Evolutionary conservation across 805 yeast genomes (phyloP).

Genomic region (Candida rishiriensis): DNA sequence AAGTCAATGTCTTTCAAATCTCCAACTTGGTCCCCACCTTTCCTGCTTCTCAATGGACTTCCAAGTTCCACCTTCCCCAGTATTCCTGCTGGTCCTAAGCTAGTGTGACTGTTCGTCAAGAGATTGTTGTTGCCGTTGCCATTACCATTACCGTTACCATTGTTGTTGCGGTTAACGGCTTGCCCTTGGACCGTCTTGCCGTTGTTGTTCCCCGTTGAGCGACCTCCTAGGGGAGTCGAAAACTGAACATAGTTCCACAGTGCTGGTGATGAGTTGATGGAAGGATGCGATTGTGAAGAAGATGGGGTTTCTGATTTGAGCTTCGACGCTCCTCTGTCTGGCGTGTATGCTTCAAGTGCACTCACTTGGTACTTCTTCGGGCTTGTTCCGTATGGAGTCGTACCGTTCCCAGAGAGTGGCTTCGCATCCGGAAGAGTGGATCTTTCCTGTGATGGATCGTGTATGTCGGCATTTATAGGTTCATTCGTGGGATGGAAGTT

Average conservation of each 20-base stretch:
- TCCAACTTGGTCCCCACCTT: conserved; percentile 28
- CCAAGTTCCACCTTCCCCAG: conserved; percentile 23
- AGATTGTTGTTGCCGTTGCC: conserved; percentile 13
- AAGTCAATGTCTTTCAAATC: conserved; percentile 45
- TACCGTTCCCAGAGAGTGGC: background rate
- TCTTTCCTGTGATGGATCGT: conserved; percentile 14
- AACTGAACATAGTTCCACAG: conserved; percentile 91
- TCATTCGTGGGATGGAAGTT: conserved; percentile 11
- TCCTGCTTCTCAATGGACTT: conserved; percentile 26
- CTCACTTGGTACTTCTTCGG: conserved; percentile 41
- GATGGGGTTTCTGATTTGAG: conserved; percentile 24
- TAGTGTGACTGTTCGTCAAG: conserved; percentile 32
- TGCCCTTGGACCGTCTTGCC: conserved; percentile 1
- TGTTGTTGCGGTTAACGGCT: conserved; percentile 5
- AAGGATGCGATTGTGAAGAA: conserved; percentile 34
- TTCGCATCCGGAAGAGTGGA: conserved; percentile 4
- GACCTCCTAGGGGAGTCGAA: conserved; percentile 32
- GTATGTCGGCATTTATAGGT: conserved; percentile 6
- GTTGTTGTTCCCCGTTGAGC: conserved; percentile 16
- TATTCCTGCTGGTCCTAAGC: background rate
- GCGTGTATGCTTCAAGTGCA: conserved; percentile 62
- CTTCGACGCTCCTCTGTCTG: conserved; percentile 46
- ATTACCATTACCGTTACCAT: conserved; percentile 3
- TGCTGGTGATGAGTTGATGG: conserved; percentile 73
- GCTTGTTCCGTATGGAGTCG: conserved; percentile 12